Evolutionary conservation across 306 rosid species (phyloP).

Genomic region (Rosa chinensis): DNA sequence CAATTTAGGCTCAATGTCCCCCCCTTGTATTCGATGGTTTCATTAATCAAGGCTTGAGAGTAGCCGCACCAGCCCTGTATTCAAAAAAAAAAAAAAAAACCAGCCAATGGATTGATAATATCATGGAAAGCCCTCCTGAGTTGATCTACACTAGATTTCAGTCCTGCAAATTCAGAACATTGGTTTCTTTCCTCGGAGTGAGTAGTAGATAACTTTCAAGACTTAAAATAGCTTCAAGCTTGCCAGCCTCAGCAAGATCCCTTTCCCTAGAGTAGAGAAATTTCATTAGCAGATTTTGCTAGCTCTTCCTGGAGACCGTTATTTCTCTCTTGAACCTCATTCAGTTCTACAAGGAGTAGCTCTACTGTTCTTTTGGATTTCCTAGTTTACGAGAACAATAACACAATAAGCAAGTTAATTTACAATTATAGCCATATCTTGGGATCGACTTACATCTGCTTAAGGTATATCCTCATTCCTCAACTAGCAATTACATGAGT

Average conservation of each 20-base stretch:
- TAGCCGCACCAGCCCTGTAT: too few species aligned
- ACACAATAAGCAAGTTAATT: too few species aligned
- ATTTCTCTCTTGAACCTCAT: constrained; percentile 97
- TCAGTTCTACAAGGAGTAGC: constrained; percentile 86
- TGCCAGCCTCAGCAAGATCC: constrained; percentile 63
- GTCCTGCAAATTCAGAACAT: constrained; percentile 53
- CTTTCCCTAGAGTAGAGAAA: constrained; percentile 61
- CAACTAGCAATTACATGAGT: too few species aligned
- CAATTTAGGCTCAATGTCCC: too few species aligned
- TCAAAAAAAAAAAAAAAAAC: constrained; percentile 22
- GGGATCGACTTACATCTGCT: too few species aligned
- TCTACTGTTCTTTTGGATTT: constrained; percentile 90
- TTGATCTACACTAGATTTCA: constrained; percentile 62
- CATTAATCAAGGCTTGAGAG: too few species aligned
- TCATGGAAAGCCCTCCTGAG: constrained; percentile 61
- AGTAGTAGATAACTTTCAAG: constrained; percentile 58
- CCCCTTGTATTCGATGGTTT: too few species aligned
- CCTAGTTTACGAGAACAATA: constrained; percentile 21
- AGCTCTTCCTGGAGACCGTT: constrained; percentile 90
- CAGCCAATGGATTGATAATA: constrained; percentile 44
- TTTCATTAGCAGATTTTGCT: constrained; percentile 54
- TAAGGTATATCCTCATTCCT: too few species aligned
- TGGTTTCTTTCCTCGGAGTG: constrained; percentile 53
- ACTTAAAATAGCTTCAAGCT: constrained; percentile 63
- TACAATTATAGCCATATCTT: too few species aligned